Base-by-base conservation (phyloP, 2,329 filamentous ascomycete species). In the Botrytis cinerea region DNA sequence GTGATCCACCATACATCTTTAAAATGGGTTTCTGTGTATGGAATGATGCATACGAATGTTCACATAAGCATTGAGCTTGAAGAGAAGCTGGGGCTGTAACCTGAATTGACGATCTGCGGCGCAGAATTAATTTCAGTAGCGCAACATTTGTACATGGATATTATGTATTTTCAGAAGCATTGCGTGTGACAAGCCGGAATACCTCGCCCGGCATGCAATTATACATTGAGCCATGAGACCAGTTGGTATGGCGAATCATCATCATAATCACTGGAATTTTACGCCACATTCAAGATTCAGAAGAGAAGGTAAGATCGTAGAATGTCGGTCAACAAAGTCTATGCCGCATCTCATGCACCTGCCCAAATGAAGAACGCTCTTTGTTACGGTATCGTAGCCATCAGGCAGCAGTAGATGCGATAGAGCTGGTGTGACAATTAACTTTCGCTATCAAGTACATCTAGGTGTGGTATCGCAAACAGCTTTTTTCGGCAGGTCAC, bases 311-410 rank as follows among this genome's bases (percentile, higher is more conserved):
- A 20, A 43, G 38, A 62, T 25, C 25, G 43, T 46, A 66, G n/a
- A 66, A 57, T 51, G 35, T 71, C 46, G 32, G 46, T 38, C 46
- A 67, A 54, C 28, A 51, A n/a, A 66, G 2, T 45, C 38, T 57
- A 67, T 38, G 46, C 46, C 28, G 48, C 46, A 67, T 67, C 14
- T 57, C 20, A 72, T 57, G 70, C 60, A 71, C 25, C n/a, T 43
- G 45, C 25, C 35, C 61, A 67, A 72, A 72, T 46, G 14, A 18
- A 54, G 70, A 71, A 57, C n/a, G 60, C 38, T 57, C 40, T 57
- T 28, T 54, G 20, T 54, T 45, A 18, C 4, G 60, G 51, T 66
- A 32, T 64, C 22, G 38, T 67, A 59, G 38, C 46, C 46, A 32
- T 51, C 45, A 51, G 69, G 59, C 43, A 71, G 32, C 69, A 64